A percentile compares a stretch with the other conserved stretches of the same genome.
phyloP scores from a whole-genome alignment of 495 filamentous ascomycete species.

The Aspergillus egyptiacus region DNA sequence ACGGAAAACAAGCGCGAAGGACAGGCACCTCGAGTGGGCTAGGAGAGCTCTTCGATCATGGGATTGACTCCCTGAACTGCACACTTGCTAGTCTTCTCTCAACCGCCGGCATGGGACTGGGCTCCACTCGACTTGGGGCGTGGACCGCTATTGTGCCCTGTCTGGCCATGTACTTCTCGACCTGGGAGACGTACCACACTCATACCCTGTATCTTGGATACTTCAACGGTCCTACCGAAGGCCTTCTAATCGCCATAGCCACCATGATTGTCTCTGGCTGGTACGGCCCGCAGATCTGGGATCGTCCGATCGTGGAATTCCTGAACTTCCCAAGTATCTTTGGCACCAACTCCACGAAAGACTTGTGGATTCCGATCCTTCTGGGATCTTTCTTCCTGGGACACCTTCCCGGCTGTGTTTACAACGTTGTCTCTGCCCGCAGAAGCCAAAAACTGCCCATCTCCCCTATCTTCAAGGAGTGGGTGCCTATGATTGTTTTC shows the following conservation, averaged over 20 bases:
- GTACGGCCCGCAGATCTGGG: conserved; percentile 87
- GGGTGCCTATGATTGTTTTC: conserved; percentile 85
- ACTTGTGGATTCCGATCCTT: conserved; percentile 82
- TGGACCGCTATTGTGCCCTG: conserved; percentile 89
- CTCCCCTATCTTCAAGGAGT: conserved; percentile 83
- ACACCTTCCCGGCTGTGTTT: conserved; percentile 74
- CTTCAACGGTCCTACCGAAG: conserved; percentile 96
- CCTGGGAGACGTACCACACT: conserved; percentile 98
- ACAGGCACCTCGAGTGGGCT: conserved; percentile 93
- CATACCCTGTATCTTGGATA: conserved; percentile 96
- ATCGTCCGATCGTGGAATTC: conserved; percentile 58
- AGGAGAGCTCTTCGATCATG: conserved; percentile 96
- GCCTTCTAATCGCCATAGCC: conserved; percentile 77
- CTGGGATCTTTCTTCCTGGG: conserved; percentile 63
- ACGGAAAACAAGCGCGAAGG: conserved; percentile 92
- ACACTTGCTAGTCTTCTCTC: conserved; percentile 84
- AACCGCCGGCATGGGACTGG: conserved; percentile 85
- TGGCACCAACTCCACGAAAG: conserved; percentile 62
- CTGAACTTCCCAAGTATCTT: conserved; percentile 56
- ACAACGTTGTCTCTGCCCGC: conserved; percentile 76
- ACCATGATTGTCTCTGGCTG: conserved; percentile 82
- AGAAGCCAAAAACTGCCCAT: conserved; percentile 67
- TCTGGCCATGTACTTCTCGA: conserved; percentile 98
- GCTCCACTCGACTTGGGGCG: conserved; percentile 71
- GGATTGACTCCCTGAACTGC: conserved; percentile 96